phyloP scores from a whole-genome alignment of 2,329 filamentous ascomycete species.

The Nigrograna mackinnonii region DNA sequence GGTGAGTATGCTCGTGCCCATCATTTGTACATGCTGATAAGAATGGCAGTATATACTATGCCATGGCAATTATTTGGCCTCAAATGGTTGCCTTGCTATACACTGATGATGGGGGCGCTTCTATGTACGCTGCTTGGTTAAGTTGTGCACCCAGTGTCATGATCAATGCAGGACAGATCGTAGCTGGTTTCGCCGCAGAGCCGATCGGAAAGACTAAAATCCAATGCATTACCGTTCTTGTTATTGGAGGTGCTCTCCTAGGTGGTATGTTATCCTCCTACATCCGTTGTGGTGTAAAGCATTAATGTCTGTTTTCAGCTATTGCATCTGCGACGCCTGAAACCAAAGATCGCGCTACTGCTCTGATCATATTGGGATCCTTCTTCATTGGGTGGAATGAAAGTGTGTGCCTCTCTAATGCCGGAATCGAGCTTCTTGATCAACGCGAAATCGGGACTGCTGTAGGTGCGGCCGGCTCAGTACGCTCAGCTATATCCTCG shows the following conservation, averaged over 20 bases:
- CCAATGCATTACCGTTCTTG: slow-evolving; percentile 30
- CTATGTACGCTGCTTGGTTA: slow-evolving; percentile 11
- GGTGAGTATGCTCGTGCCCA: not conserved
- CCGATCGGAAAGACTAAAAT: slow-evolving; percentile 33
- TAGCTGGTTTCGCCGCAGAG: slow-evolving; percentile 13
- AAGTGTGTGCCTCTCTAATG: slow-evolving; percentile 37
- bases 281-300: not conserved
- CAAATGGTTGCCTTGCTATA: slow-evolving; percentile 38
- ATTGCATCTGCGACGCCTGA: slow-evolving; percentile 18
- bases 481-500: slow-evolving; percentile 39
- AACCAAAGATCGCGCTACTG: slow-evolving; percentile 24
- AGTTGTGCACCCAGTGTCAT: slow-evolving; percentile 11
- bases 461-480: slow-evolving; percentile 41
- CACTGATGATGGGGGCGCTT: slow-evolving; percentile 14
- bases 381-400: slow-evolving; percentile 44
- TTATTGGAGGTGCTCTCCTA: slow-evolving; percentile 32
- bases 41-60: slow-evolving; percentile 44
- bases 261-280: slow-evolving; percentile 29
- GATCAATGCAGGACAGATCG: slow-evolving; percentile 15
- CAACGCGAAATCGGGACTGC: slow-evolving; percentile 41
- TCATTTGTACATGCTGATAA: too few species aligned
- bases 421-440: slow-evolving; percentile 36
- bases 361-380: slow-evolving; percentile 32
- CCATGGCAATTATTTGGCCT: slow-evolving; percentile 43
- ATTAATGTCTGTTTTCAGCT: not conserved